Evolutionary conservation across 2,329 filamentous ascomycete genomes (phyloP).

Genomic region (Cordyceps fumosorosea): DNA sequence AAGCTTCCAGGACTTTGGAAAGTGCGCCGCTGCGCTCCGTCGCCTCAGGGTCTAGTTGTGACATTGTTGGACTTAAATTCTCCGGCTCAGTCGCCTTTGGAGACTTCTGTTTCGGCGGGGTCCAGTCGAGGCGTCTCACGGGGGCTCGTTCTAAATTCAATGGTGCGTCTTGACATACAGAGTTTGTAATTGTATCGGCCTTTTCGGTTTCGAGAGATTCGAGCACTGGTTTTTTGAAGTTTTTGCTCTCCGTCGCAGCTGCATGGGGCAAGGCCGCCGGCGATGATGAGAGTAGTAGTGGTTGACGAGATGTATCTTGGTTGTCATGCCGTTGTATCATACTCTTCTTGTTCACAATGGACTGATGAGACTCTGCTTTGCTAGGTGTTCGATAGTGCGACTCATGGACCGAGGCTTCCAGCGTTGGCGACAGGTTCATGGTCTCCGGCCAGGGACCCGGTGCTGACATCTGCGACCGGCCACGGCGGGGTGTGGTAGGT

Average conservation of each 20-base stretch:
- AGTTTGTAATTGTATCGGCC: too few species aligned
- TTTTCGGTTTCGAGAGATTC: background rate
- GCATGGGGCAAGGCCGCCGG: background rate
- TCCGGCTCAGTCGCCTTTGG: slow-evolving; percentile 24
- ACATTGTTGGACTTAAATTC: slow-evolving; percentile 19
- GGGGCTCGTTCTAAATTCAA: slow-evolving; percentile 42
- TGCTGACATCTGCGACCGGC: background rate
- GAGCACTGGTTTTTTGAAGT: background rate
- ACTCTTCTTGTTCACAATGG: background rate
- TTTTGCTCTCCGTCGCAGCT: background rate
- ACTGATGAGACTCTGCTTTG: background rate
- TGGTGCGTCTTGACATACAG: slow-evolving; percentile 21
- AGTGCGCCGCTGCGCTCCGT: slow-evolving; percentile 30
- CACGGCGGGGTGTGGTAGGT: background rate
- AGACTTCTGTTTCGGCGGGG: slow-evolving; percentile 47
- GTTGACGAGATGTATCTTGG: background rate
- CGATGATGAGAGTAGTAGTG: slow-evolving; percentile 1
- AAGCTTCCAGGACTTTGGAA: slow-evolving; percentile 36
- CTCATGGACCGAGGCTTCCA: background rate
- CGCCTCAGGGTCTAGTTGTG: background rate
- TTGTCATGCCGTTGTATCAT: background rate
- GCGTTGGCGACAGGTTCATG: background rate
- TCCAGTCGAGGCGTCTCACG: slow-evolving; percentile 58
- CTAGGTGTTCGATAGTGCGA: slow-evolving; percentile 1
- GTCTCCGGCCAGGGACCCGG: background rate